Conservation (phyloP, 257 asterid species). For the Plantago ovata region DNA sequence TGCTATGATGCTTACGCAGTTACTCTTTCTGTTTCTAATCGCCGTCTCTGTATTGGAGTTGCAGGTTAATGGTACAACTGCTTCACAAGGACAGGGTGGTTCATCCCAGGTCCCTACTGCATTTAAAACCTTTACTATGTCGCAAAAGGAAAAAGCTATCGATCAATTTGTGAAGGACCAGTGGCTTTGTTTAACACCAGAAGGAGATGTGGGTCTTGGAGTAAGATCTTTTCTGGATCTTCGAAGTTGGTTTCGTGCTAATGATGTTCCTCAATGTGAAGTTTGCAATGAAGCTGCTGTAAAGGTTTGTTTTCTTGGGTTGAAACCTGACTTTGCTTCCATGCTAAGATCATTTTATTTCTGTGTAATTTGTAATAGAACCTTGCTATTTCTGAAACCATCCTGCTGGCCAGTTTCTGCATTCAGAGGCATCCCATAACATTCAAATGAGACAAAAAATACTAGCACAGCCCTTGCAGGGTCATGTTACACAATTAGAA, state of each 20-base stretch:
- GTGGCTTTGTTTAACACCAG: conserved; percentile 69
- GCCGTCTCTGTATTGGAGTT: conserved; percentile 13
- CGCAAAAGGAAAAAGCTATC: conserved; percentile 76
- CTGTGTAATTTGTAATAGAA: too few relatives aligned
- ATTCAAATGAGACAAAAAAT: too few relatives aligned
- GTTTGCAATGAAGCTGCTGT: conserved; percentile 95
- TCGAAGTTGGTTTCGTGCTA: conserved; percentile 81
- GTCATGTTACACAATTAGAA: too few relatives aligned
- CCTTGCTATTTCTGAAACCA: too few relatives aligned
- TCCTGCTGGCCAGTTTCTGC: too few relatives aligned
- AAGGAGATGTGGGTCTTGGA: conserved; percentile 74
- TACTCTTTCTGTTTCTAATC: conserved; percentile 3
- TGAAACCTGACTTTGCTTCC: conserved; percentile 4
- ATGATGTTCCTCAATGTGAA: conserved; percentile 76
- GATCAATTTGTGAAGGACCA: conserved; percentile 65
- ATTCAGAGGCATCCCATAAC: too few relatives aligned
- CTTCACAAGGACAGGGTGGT: conserved; percentile 50
- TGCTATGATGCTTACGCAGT: conserved; percentile 15
- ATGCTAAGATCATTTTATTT: background rate
- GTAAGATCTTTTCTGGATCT: conserved; percentile 88
- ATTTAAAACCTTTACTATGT: conserved; percentile 64
- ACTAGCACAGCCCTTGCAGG: too few relatives aligned
- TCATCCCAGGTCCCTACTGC: conserved; percentile 64
- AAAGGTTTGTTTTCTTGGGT: conserved; percentile 50
- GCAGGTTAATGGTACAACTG: conserved; percentile 46